Conservation (phyloP, 192 early-diverging fungal species). For the Umbelopsis ramanniana region DNA sequence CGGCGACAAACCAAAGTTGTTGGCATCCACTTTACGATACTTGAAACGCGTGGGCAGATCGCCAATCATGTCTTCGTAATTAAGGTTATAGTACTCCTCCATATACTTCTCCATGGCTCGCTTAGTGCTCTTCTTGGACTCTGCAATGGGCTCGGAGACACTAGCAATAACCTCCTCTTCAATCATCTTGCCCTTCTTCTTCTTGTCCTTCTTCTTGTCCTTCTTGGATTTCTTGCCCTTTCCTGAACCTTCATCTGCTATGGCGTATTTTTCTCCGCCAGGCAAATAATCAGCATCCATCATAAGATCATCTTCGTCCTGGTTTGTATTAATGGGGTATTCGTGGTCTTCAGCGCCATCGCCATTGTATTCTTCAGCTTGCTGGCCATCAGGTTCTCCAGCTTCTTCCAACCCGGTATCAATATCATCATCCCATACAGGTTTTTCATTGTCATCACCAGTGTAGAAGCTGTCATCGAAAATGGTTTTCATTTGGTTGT, state of each 20-base stretch:
- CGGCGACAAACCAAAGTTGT: conserved; percentile 77
- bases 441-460: conserved; percentile 69
- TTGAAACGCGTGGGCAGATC: conserved; percentile 90
- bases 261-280: conserved; percentile 63
- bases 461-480: conserved; percentile 80
- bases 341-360: conserved; percentile 24
- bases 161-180: conserved; percentile 33
- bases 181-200: conserved; percentile 35
- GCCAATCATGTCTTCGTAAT: conserved; percentile 92
- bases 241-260: background rate
- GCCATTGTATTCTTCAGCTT: conserved; percentile 46
- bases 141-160: conserved; percentile 29
- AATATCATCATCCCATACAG: conserved; percentile 88
- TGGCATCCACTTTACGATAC: conserved; percentile 83
- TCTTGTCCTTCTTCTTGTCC: conserved; percentile 48
- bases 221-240: conserved; percentile 35
- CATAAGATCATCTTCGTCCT: conserved; percentile 74
- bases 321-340: conserved; percentile 13
- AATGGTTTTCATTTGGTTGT: conserved; percentile 80
- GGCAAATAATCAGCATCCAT: conserved; percentile 94
- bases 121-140: conserved; percentile 36
- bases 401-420: conserved; percentile 54
- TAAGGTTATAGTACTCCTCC: conserved; percentile 90
- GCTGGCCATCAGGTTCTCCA: conserved; percentile 43
- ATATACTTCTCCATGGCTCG: conserved; percentile 71